Evolutionary conservation across 1,284 basidiomycete species (phyloP), one percentile per base, ranked within the genome.

Genomic region (Trichosporon coremiiforme): DNA sequence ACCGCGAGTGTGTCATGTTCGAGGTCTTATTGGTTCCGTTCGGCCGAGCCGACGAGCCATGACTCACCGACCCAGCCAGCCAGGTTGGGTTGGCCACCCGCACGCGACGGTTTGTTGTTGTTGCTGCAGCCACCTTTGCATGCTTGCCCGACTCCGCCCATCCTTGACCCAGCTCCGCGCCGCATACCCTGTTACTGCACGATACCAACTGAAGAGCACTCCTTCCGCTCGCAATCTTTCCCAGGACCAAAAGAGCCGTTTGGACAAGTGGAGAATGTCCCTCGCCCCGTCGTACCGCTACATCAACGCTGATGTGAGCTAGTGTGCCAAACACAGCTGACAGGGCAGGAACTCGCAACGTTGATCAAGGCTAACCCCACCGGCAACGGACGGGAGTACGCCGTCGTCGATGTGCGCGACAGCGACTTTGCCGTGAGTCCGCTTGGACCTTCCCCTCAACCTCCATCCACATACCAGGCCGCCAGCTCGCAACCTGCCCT

Each of bases 331-430:
- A 53, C n/a, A 9, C 33, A 22, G 38, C n/a, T 36, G 31, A 13
- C 67, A 53, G 33, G 53, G 63, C 33, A 82, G 81, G 76, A 83
- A 64, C 75, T 84, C 29, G 82, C 82, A 8, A 71, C 76, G 31
- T 67, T 82, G 50, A 79, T 84, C 76, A 83, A 81, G 71, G 67
- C 75, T 4, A 73, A 74, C 60, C 76, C 79, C 20, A 67, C 73
- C 15, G 64, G 72, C 1, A 73, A 74, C 13, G 65, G 75, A n/a
- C 73, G 72, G 45, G 71, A 78, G 9, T 76, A 77, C 64, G 81
- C 79, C 15, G 80, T 84, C 2, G 75, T 84, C 13, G 83, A 84
- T 69, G 83, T 84, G 9, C 70, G 83, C 65, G 82, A 80, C 64
- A 75, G 74, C 60, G 83, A 84, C 73, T 84, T 83, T 68, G 76